A percentile compares a stretch with the other conserved stretches of the same genome.
Evolutionary conservation across 352 stramenopile genomes (phyloP).

Genomic region (Globisporangium paddicum): DNA sequence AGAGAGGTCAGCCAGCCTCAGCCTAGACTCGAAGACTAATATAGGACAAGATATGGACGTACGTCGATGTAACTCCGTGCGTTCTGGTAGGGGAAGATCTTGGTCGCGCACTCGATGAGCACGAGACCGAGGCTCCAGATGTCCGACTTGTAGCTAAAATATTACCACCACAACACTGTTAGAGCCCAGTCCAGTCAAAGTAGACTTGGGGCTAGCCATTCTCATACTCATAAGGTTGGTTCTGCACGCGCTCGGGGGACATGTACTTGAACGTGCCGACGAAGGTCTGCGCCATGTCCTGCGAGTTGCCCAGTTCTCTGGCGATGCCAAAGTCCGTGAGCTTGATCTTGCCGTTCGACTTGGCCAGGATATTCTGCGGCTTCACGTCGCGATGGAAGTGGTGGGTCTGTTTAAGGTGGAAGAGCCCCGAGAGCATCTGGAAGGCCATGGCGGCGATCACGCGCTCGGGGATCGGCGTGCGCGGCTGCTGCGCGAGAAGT

Average conservation of each 20-base stretch:
- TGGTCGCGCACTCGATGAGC: conserved; percentile 64
- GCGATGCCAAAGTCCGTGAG: conserved; percentile 77
- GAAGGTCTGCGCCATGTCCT: conserved; percentile 83
- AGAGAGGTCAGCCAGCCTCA: background rate
- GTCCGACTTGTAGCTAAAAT: conserved; percentile 66
- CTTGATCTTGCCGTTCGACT: conserved; percentile 72
- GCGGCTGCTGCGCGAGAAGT: conserved; percentile 19
- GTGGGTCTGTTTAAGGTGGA: conserved; percentile 50
- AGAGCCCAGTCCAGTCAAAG: background rate
- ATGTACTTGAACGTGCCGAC: conserved; percentile 93
- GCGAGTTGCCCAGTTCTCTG: conserved; percentile 55
- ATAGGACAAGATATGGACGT: too few relatives aligned
- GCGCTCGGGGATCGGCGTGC: conserved; percentile 29
- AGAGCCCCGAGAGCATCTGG: conserved; percentile 55
- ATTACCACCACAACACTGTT: background rate
- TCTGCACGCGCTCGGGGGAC: conserved; percentile 89
- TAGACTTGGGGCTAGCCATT: too few relatives aligned
- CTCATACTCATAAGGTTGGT: conserved; percentile 69
- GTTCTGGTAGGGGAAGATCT: conserved; percentile 45
- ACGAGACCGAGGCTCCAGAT: conserved; percentile 77
- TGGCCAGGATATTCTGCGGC: conserved; percentile 90
- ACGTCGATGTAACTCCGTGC: conserved; percentile 69
- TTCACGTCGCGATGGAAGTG: conserved; percentile 95
- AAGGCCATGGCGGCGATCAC: conserved; percentile 54
- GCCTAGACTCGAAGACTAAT: too few relatives aligned